Evolutionary conservation across 2,329 filamentous ascomycete genomes (phyloP), one percentile per base, ranked within the genome.

Genomic region (Colletotrichum sp.): DNA sequence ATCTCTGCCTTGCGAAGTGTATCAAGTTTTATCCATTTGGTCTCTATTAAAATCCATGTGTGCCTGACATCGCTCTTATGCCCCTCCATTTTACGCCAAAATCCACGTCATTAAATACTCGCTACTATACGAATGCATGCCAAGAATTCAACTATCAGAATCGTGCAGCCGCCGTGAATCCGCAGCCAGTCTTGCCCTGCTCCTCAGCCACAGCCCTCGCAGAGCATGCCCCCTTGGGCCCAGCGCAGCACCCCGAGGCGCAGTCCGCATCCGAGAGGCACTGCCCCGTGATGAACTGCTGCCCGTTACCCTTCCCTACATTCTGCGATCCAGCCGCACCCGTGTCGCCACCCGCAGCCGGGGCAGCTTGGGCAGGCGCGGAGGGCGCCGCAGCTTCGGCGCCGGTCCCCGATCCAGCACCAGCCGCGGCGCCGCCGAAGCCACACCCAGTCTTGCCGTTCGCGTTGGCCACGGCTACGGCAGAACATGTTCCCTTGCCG

Each of bases 401-500:
- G 44, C 44, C 44, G 6, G 44, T 52, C n/a, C 44, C 44, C 10
- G 44, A 21, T 24, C 44, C 44, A 4, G 44, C 44, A 13, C 10
- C 44, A 24, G 44, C n/a, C 44, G n/a, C 44, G n/a, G 44, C 44
- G 10, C 44, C 44, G 44, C 44, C 44, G 18, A 49, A 49, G 4
- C 44, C 44, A 12, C 44, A 49, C 12, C 21, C 24, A 1, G 21
- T 82, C 74, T 85, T 85, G 24, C 83, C 83, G 16, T 79, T 80
- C 66, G 82, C 81, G 28, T 75, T 80, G 18, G 81, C 79, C 1
- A 82, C 83, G 3, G 81, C 84, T 2, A 79, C 62, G 12, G 82
- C 83, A 9, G 83, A 84, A 77, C 84, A 85, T 34, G 83, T 81
- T 7, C 83, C 83, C 59, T 81, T 83, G 55, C 83, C 83, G 39